Evolutionary conservation across 306 rosid species (phyloP), one percentile per base, ranked within the genome.

Genomic region (Pyrus communis): DNA sequence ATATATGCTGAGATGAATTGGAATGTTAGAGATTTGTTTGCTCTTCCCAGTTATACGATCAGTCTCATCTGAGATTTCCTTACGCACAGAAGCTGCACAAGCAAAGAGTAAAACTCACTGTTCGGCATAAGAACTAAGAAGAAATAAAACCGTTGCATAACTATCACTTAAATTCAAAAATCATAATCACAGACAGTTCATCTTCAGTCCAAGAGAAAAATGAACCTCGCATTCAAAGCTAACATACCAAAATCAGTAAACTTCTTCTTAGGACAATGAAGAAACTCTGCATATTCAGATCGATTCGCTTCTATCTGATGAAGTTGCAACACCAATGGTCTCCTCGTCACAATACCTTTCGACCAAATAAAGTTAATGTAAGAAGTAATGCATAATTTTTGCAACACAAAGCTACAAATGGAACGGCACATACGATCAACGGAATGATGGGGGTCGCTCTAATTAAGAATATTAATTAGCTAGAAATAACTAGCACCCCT

Each of bases 1-100:
- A 86, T 95, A 92, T 77, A 95, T 95, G 91, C 99, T 95, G 81
- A 95, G 94, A 4, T 95, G 99, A 86, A 95, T 95, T 69, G 99
- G 99, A 82, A 89, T 22, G 51, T 95, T 91, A 21, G 99, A 95
- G 77, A 95, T 95, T 70, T 89, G 96, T 79, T 95, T 95, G 72
- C 93, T 17, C 91, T 86, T 88, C 84, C 99, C 99, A 74, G 97
- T 95, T 69, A 95, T 89, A 59, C 99, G 97, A 84, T 95, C 99
- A 45, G 99, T 95, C 86, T 95, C 99, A 74, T 95, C 98, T n/a
- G 85, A 73, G 67, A 95, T 95, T 86, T 95, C 99, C 88, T 88
- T 92, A 51, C 98, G 88, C 69, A 95, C 99, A 55, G 97, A 71
- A 86, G 93, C 99, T 95, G 90, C 81, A 82, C 23, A 69, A 45